Evolutionary conservation across 495 filamentous ascomycete species (phyloP).

Genomic region (Lophium mytilinum): DNA sequence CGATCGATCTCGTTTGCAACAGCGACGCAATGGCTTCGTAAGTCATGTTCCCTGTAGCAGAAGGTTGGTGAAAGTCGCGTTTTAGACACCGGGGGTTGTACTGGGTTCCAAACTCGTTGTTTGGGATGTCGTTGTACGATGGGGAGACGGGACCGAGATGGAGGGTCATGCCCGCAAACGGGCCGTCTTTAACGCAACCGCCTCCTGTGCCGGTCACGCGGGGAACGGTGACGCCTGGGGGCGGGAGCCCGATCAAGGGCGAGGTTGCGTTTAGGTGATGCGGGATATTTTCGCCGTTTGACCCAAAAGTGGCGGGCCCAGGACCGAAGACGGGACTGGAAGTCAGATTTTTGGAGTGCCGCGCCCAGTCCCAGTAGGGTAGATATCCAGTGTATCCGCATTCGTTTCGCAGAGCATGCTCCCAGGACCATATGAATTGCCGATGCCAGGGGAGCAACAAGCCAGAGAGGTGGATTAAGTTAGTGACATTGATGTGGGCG

Average conservation of each 20-base stretch:
- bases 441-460: background rate
- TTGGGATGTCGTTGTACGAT: background rate
- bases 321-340: background rate
- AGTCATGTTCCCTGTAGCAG: no score
- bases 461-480: background rate
- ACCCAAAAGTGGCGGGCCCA: background rate
- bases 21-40: no score
- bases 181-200: constrained; percentile 4
- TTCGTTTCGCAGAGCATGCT: background rate
- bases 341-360: background rate
- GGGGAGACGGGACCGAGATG: constrained; percentile 2
- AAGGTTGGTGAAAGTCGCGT: background rate
- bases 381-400: background rate
- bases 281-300: constrained; percentile 1
- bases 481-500: background rate
- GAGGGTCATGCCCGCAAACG: background rate
- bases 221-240: background rate
- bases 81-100: constrained; percentile 11
- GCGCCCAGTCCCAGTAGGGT: constrained; percentile 5
- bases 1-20: no score
- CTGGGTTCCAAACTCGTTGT: background rate
- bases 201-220: constrained; percentile 1
- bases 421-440: background rate
- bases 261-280: background rate
- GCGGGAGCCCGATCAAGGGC: background rate